Conservation (phyloP, 208 protist genomes). For the Naegleria lovaniensis region DNA sequence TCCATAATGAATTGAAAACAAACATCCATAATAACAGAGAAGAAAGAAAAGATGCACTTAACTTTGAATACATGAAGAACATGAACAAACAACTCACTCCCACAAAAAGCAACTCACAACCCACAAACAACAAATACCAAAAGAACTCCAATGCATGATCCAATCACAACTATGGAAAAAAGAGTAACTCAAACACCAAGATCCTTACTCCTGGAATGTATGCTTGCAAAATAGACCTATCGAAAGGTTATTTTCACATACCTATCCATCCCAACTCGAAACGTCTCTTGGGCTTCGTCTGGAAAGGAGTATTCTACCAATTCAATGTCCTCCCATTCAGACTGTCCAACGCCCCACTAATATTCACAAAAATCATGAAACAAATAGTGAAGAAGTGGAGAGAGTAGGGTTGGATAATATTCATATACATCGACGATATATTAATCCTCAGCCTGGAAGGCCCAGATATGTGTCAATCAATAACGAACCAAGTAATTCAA, state of each 20-base stretch:
- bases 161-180: no score
- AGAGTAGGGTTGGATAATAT: neutral
- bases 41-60: no score
- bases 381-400: neutral
- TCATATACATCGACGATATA: neutral
- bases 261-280: neutral
- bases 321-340: neutral
- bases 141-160: no score
- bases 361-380: neutral
- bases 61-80: no score
- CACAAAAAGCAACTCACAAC: no score
- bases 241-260: neutral
- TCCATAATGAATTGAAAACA: no score
- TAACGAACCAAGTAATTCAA: neutral
- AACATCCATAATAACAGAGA: no score
- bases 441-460: neutral
- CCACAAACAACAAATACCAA: no score
- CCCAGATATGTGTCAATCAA: no score
- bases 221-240: neutral
- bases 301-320: neutral
- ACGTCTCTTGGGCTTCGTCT: neutral
- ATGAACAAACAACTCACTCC: no score
- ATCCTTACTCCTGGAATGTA: neutral
- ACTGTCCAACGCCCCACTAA: neutral
- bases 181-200: no score